Evolutionary conservation across 352 stramenopile genomes (phyloP), one percentile per base, ranked within the genome.

Genomic region (Globisporangium spinosum): DNA sequence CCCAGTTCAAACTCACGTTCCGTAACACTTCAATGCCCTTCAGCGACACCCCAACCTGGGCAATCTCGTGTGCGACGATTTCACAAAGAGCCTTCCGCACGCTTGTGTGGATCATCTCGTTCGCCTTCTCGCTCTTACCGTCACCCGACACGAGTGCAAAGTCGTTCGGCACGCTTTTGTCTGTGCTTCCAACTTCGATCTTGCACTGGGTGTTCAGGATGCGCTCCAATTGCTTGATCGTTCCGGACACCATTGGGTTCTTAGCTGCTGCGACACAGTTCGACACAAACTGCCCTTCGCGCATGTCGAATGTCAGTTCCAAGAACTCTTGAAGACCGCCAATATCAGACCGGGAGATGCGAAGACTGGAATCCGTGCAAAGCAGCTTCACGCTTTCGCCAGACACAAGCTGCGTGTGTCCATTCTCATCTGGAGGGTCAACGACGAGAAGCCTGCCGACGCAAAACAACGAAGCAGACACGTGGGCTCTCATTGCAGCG

Each of bases 31-130:
- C 85, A 58, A 95, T 92, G 7, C 84, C 81, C 73, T 92, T 89
- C 22, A 93, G 80, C 4, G 83, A 87, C 45, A 81, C 78, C 9
- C 85, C 87, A 61, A 95, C 84, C 67, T 90, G 80, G 0, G 82
- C 77, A 22, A 95, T 85, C 60, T 95, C 87, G 63, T 91, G 80
- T n/a, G 85, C 85, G n/a, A 93, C 82, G 27, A 95, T 89, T 65
- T 93, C 85, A 56, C 85, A 90, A 59, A 95, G 75, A 27, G 77
- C 86, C 49, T 91, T 91, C 6, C 81, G 77, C 38, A 94, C 80
- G 32, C 81, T 89, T 0, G 72, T 70, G 59, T 91, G 85, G 53
- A 93, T 89, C 62, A 89, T 72, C 64, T 90, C 82, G 66, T 83
- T 89, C 2, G 78, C 78, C 58, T 90, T 89, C 17, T 93, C 83